Conservation (phyloP, 495 filamentous ascomycete genomes). For the Zalerion maritima region DNA sequence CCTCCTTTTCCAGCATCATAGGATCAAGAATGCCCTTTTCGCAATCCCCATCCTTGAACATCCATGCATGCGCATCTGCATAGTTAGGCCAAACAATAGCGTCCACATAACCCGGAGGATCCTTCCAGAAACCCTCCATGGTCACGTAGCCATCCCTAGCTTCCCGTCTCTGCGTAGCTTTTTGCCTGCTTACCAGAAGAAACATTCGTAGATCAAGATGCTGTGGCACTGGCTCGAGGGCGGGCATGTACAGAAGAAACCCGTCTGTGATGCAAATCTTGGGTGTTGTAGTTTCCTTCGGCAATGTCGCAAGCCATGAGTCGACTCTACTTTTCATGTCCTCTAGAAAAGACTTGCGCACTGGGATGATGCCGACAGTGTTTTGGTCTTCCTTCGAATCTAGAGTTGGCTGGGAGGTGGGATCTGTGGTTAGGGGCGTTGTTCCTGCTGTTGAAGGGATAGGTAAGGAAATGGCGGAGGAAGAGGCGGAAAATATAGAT, state of each 20-base stretch:
- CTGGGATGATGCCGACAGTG: constrained; percentile 33
- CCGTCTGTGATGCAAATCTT: constrained; percentile 60
- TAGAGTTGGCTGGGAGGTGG: constrained; percentile 31
- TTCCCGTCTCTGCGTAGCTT: constrained; percentile 53
- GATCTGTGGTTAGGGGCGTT: background rate
- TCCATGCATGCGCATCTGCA: constrained; percentile 56
- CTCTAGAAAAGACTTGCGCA: constrained; percentile 24
- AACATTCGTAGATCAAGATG: constrained; percentile 64
- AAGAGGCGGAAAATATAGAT: background rate
- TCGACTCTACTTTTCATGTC: constrained; percentile 22
- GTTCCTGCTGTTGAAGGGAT: constrained; percentile 11
- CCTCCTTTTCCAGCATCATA: constrained; percentile 25
- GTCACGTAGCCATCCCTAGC: constrained; percentile 75
- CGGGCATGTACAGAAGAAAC: constrained; percentile 59
- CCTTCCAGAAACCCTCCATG: constrained; percentile 80
- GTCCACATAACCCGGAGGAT: constrained; percentile 89
- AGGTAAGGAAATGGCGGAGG: constrained; percentile 1
- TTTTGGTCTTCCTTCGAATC: constrained; percentile 69
- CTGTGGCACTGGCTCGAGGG: constrained; percentile 11
- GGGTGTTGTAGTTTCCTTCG: constrained; percentile 1
- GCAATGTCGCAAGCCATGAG: constrained; percentile 21
- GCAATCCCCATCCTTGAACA: constrained; percentile 54
- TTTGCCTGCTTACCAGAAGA: constrained; percentile 43
- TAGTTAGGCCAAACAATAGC: constrained; percentile 93
- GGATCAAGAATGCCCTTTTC: constrained; percentile 33